Conservation (phyloP, 768 basidiomycete genomes). For the Termitomyces sp. region DNA sequence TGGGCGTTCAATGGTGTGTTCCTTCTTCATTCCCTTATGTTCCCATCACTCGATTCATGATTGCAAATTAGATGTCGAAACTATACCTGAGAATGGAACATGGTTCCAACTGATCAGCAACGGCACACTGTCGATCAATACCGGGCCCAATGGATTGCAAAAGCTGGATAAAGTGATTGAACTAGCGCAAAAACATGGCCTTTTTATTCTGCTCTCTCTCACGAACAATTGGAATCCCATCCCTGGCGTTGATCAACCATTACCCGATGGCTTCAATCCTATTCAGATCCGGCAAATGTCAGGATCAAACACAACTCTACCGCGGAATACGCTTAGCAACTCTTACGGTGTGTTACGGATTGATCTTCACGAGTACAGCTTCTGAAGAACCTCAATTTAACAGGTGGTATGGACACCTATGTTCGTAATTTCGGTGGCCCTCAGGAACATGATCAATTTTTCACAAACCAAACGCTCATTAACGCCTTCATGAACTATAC, state of each 20-base stretch:
- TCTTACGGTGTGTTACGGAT: conserved; percentile 46
- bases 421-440: conserved; percentile 46
- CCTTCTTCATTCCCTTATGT: background rate
- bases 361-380: background rate
- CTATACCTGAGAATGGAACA: conserved; percentile 53
- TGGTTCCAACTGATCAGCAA: conserved; percentile 65
- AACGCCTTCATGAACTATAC: conserved; percentile 58
- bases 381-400: background rate
- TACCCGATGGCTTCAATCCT: conserved; percentile 46
- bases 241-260: conserved; percentile 9
- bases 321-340: conserved; percentile 58
- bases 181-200: conserved; percentile 51
- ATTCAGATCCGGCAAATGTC: conserved; percentile 25
- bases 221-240: conserved; percentile 57
- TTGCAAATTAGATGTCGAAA: conserved; percentile 41
- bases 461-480: conserved; percentile 47
- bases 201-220: conserved; percentile 54
- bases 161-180: conserved; percentile 58
- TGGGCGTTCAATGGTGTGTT: conserved; percentile 71
- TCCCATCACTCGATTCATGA: background rate
- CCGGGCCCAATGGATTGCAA: conserved; percentile 60
- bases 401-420: conserved; percentile 69
- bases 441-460: conserved; percentile 59
- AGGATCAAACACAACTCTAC: conserved; percentile 25
- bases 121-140: conserved; percentile 54